Conservation (phyloP, 23 red algal species). For the Cyanidium caldarium region DNA sequence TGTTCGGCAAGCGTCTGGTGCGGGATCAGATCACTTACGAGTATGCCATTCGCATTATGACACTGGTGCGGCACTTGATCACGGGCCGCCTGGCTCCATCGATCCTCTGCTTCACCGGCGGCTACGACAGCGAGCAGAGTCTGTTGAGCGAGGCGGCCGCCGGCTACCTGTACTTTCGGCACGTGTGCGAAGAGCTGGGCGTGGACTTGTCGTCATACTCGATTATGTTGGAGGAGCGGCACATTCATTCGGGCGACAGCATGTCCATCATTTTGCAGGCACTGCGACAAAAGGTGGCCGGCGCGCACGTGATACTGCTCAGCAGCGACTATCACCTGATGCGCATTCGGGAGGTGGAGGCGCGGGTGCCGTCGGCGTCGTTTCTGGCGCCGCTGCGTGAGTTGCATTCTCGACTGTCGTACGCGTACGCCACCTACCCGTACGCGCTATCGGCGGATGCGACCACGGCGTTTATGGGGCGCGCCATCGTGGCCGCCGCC, state of each 20-base stretch:
- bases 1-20: constrained; percentile 76
- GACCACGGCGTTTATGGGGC: constrained; percentile 43
- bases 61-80: constrained; percentile 48
- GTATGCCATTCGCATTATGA: constrained; percentile 55
- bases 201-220: constrained; percentile 26
- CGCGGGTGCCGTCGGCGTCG: constrained; percentile 30
- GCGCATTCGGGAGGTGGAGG: constrained; percentile 63
- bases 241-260: constrained; percentile 21
- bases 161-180: constrained; percentile 67
- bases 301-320: constrained; percentile 55
- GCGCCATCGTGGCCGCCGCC: constrained; percentile 45
- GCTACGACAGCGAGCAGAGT: constrained; percentile 20
- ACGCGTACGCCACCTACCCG: constrained; percentile 54
- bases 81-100: constrained; percentile 30
- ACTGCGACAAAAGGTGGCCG: constrained; percentile 20
- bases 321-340: constrained; percentile 81
- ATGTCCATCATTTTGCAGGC: constrained; percentile 36
- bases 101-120: constrained; percentile 67
- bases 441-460: constrained; percentile 64
- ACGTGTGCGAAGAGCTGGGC: constrained; percentile 44
- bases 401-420: constrained; percentile 30
- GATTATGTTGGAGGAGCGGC: constrained; percentile 41
- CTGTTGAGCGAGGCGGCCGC: constrained; percentile 49
- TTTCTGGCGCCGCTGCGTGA: constrained; percentile 44
- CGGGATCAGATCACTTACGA: constrained; percentile 68